phyloP scores from a whole-genome alignment of 75 land plant species.

The Pinus tabuliformis region DNA sequence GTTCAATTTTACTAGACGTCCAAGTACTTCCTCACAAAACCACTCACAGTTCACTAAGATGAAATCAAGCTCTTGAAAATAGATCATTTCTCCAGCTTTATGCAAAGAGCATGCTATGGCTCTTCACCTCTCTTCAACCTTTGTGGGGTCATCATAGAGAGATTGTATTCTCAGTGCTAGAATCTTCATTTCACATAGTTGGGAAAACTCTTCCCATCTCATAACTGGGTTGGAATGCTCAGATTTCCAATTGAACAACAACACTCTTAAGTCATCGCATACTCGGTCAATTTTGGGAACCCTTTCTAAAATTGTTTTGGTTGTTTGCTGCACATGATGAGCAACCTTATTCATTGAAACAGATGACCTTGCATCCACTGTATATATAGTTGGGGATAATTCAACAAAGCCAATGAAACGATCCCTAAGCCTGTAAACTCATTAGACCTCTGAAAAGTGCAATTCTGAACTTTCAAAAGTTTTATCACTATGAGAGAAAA shows the following conservation, averaged over 20 bases:
- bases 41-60: slow-evolving; percentile 70
- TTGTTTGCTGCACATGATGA: slow-evolving; percentile 45
- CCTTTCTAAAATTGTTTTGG: slow-evolving; percentile 52
- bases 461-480: slow-evolving; percentile 26
- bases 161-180: slow-evolving; percentile 47
- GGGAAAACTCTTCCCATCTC: slow-evolving; percentile 64
- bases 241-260: slow-evolving; percentile 56
- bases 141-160: slow-evolving; percentile 34
- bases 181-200: slow-evolving; percentile 52
- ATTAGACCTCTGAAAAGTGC: slow-evolving; percentile 16
- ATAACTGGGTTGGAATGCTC: slow-evolving; percentile 62
- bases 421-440: slow-evolving; percentile 51
- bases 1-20: slow-evolving; percentile 36
- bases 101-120: slow-evolving; percentile 59
- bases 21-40: slow-evolving; percentile 71
- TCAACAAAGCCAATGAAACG: slow-evolving; percentile 50
- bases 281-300: slow-evolving; percentile 64
- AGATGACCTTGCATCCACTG: slow-evolving; percentile 67
- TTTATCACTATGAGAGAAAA: slow-evolving; percentile 66
- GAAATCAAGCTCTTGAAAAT: slow-evolving; percentile 64
- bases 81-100: slow-evolving; percentile 66
- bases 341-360: slow-evolving; percentile 51
- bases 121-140: slow-evolving; percentile 49
- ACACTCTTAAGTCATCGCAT: slow-evolving; percentile 50
- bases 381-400: slow-evolving; percentile 53